phyloP scores from a whole-genome alignment of 768 basidiomycete genomes.

The Hydnomerulius pinastri region DNA sequence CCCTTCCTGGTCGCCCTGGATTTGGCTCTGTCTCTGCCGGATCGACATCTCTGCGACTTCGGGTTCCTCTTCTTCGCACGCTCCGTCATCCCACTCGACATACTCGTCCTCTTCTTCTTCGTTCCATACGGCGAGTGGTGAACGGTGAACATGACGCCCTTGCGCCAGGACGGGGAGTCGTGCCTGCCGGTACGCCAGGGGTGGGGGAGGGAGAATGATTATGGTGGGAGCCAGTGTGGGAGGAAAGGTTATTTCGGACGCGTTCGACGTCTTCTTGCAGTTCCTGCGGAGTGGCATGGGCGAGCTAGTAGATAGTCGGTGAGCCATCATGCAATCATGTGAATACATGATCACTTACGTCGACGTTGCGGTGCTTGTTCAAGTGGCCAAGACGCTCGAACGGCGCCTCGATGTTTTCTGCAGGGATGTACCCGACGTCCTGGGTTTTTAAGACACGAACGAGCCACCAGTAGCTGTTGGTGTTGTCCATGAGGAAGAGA shows the following conservation, averaged over 20 bases:
- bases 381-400: conserved; percentile 93
- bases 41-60: conserved; percentile 58
- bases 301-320: conserved; percentile 21
- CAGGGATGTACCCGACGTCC: conserved; percentile 99
- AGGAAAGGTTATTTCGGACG: conserved; percentile 51
- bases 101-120: conserved; percentile 65
- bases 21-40: conserved; percentile 39
- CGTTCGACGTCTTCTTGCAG: conserved; percentile 58
- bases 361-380: conserved; percentile 97
- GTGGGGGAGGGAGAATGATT: conserved; percentile 52
- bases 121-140: conserved; percentile 81
- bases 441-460: conserved; percentile 98
- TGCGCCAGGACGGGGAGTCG: conserved; percentile 24
- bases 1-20: conserved; percentile 28
- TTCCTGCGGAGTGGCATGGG: conserved; percentile 47
- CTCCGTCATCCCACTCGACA: conserved; percentile 61
- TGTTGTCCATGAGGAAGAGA: conserved; percentile 95
- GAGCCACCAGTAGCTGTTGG: conserved; percentile 99
- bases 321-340: neutral
- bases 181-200: conserved; percentile 36
- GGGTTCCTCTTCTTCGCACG: conserved; percentile 69
- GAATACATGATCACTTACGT: conserved; percentile 55
- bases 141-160: conserved; percentile 80
- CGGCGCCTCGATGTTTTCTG: conserved; percentile 98
- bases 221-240: conserved; percentile 49